Conservation (phyloP, 192 early-diverging fungal species). For the Fimicolochytrium jonesii region DNA sequence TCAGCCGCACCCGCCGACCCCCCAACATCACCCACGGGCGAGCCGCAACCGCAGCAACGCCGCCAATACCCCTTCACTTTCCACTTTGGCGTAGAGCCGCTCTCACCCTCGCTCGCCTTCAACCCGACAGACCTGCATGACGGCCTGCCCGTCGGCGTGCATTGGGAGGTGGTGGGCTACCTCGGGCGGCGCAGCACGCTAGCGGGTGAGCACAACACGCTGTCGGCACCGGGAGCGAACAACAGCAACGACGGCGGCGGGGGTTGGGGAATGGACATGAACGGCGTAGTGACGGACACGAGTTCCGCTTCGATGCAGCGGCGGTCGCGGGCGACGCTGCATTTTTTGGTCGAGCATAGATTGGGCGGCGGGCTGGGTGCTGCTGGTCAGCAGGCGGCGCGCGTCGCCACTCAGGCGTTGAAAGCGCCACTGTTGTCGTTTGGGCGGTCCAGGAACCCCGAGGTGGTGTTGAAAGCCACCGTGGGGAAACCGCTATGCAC, state of each 20-base stretch:
- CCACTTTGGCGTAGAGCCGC: conserved; percentile 1
- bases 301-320: neutral
- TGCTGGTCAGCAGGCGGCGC: too few relatives aligned
- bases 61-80: conserved; percentile 14
- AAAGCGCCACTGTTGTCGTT: conserved; percentile 16
- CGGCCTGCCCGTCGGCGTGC: conserved; percentile 12
- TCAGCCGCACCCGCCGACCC: too few relatives aligned
- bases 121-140: conserved; percentile 12
- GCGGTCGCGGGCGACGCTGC: neutral
- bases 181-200: neutral
- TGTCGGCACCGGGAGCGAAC: too few relatives aligned
- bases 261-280: neutral
- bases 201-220: too few relatives aligned
- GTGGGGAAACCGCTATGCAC: neutral
- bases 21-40: too few relatives aligned
- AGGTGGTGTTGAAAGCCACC: neutral
- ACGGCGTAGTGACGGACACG: neutral
- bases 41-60: neutral
- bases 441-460: neutral
- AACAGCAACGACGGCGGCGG: too few relatives aligned
- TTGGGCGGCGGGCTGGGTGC: too few relatives aligned
- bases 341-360: conserved; percentile 18
- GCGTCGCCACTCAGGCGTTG: too few relatives aligned
- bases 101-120: conserved; percentile 20
- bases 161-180: conserved; percentile 16